These are phyloP conservation scores for Candida awuae DNA, from an alignment of 805 yeast genomes.

Conservation along the genomic window DNA sequence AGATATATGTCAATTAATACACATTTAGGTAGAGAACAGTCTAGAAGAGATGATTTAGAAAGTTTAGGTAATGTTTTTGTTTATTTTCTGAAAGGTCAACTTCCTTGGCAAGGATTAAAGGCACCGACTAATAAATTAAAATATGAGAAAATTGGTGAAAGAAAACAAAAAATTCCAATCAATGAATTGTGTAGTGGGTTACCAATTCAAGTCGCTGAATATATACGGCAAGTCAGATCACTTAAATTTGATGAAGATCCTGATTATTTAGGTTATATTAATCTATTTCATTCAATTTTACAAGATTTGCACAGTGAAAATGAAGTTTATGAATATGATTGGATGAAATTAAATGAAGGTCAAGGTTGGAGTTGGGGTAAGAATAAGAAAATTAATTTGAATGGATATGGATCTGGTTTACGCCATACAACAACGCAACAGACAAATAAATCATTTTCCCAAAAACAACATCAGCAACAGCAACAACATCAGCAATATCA, in stretches of 20 bases:
- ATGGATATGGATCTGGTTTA: conserved; percentile 56
- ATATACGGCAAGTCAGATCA: conserved; percentile 58
- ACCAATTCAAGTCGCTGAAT: conserved; percentile 69
- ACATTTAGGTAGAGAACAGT: conserved; percentile 79
- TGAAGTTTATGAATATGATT: conserved; percentile 67
- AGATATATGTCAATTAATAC: conserved; percentile 84
- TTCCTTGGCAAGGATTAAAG: conserved; percentile 88
- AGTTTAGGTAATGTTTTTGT: conserved; percentile 76
- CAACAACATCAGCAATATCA: conserved; percentile 10
- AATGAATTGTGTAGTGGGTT: conserved; percentile 53
- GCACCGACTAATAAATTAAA: conserved; percentile 80
- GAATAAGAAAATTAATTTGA: conserved; percentile 71
- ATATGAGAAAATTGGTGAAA: conserved; percentile 78
- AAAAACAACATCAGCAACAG: conserved; percentile 11
- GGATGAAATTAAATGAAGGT: conserved; percentile 76
- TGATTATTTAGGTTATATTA: conserved; percentile 59
- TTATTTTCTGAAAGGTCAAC: conserved; percentile 67
- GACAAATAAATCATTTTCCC: conserved; percentile 11
- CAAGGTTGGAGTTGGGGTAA: conserved; percentile 73
- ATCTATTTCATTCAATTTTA: conserved; percentile 52
- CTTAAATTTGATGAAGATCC: conserved; percentile 76
- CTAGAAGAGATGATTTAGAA: conserved; percentile 76
- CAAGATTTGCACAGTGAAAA: conserved; percentile 37
- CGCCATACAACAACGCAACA: conserved; percentile 10
- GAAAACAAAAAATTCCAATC: conserved; percentile 63